phyloP scores from a whole-genome alignment of 805 yeast genomes.

The Starmerella gropengiesseri region DNA sequence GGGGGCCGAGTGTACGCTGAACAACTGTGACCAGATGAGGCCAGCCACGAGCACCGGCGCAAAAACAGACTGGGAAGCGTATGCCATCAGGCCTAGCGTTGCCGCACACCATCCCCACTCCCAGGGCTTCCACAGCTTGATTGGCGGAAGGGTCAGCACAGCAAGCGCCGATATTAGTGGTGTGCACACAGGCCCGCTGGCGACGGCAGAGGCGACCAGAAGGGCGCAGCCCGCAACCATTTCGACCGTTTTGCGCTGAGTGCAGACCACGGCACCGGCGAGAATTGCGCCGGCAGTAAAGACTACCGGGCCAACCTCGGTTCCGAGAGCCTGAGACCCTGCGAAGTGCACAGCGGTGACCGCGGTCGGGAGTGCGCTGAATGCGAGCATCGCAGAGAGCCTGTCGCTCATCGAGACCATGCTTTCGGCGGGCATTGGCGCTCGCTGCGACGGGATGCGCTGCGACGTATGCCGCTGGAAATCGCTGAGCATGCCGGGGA shows the following conservation, averaged over 20 bases:
- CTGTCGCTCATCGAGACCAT: conserved; percentile 9
- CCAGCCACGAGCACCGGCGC: conserved; percentile 1
- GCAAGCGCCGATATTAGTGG: conserved; percentile 10
- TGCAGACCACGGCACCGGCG: conserved; percentile 2
- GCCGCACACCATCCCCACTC: conserved; percentile 4
- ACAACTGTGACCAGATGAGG: conserved; percentile 10
- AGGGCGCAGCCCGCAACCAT: conserved; percentile 4
- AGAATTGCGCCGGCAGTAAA: conserved; percentile 10
- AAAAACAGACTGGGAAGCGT: not conserved
- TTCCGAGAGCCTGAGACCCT: not conserved
- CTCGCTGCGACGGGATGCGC: conserved; percentile 9
- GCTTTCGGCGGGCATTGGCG: not conserved
- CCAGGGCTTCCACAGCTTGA: not conserved
- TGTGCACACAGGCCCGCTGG: conserved; percentile 9
- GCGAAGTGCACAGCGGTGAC: conserved; percentile 9
- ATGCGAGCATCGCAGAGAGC: conserved; percentile 8
- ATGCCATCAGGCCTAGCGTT: not conserved
- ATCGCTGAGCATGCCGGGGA: conserved; percentile 30
- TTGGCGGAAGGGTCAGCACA: conserved; percentile 15
- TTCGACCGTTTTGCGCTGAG: not conserved
- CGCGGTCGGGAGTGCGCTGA: conserved; percentile 14
- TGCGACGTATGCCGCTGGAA: conserved; percentile 31
- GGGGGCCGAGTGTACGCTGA: not conserved
- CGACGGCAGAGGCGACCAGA: conserved; percentile 10
- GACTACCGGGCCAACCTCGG: conserved; percentile 1